These are phyloP conservation scores for Oropetium thomaeum DNA, from an alignment of 176 grass and related monocot species.

Conservation along the genomic window DNA sequence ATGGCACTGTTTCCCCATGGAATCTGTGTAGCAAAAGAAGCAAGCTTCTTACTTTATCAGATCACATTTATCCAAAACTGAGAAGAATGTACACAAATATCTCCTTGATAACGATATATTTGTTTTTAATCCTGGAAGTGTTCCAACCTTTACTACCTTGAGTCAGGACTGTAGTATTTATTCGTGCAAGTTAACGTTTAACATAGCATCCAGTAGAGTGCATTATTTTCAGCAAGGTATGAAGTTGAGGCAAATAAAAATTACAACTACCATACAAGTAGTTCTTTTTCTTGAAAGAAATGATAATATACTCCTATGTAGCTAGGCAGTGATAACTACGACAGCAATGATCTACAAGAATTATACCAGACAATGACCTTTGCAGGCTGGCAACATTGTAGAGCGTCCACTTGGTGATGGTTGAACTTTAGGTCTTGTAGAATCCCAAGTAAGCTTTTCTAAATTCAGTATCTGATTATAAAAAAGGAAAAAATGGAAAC, in stretches of 20 bases:
- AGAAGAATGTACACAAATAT: neutral
- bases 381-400: conserved; percentile 74
- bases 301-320: neutral
- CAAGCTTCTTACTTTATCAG: neutral
- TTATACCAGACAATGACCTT: conserved; percentile 91
- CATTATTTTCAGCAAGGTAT: neutral
- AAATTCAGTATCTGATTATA: conserved; percentile 87
- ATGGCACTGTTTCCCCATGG: conserved; percentile 76
- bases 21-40: conserved; percentile 47
- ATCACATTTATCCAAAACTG: neutral
- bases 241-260: neutral
- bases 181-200: neutral
- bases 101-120: neutral
- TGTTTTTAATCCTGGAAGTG: neutral
- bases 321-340: neutral
- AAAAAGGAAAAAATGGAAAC: neutral
- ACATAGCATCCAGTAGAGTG: neutral
- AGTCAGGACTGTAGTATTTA: neutral
- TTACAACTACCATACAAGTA: neutral
- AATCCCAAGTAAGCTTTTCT: conserved; percentile 81
- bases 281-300: neutral
- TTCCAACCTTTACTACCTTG: neutral
- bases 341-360: conserved; percentile 39
- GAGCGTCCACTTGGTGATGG: conserved; percentile 52
- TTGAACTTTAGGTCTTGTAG: conserved; percentile 47